phyloP scores from a whole-genome alignment of 805 yeast genomes.

The Yamadazyma ubonensis region DNA sequence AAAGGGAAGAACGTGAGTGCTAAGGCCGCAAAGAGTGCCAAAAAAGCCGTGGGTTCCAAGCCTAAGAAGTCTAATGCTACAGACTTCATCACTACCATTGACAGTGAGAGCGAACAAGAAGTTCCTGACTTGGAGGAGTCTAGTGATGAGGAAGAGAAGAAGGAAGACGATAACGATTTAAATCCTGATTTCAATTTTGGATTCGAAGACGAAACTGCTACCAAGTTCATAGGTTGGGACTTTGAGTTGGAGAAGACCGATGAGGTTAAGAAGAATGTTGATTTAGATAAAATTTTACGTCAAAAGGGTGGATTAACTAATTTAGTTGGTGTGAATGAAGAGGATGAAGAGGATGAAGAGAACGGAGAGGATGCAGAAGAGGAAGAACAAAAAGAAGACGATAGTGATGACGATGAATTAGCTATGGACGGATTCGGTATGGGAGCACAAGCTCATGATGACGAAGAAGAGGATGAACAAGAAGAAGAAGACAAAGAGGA shows the following conservation, averaged over 20 bases:
- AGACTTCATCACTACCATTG: constrained; percentile 76
- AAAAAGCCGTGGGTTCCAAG: background rate
- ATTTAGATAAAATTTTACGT: constrained; percentile 82
- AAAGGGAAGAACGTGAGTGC: constrained; percentile 4
- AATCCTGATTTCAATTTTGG: constrained; percentile 75
- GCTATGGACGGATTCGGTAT: constrained; percentile 48
- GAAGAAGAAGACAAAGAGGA: constrained; percentile 22
- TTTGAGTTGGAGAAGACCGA: constrained; percentile 52
- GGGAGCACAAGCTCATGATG: constrained; percentile 24
- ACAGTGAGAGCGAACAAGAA: constrained; percentile 49
- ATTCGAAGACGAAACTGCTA: constrained; percentile 49
- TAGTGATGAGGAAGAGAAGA: constrained; percentile 21
- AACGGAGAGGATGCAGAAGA: constrained; percentile 25
- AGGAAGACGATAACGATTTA: constrained; percentile 50
- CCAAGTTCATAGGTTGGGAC: constrained; percentile 76
- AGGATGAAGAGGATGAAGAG: constrained; percentile 20
- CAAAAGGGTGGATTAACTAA: constrained; percentile 75
- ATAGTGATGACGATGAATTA: constrained; percentile 35
- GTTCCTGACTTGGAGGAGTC: constrained; percentile 22
- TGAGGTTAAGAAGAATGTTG: constrained; percentile 49
- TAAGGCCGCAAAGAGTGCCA: constrained; percentile 4
- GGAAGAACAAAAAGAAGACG: constrained; percentile 25
- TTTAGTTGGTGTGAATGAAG: constrained; percentile 43
- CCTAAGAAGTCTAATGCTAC: constrained; percentile 11
- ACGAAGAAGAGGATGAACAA: constrained; percentile 29